phyloP scores from a whole-genome alignment of 768 basidiomycete genomes.

The Tulasnella sp. region DNA sequence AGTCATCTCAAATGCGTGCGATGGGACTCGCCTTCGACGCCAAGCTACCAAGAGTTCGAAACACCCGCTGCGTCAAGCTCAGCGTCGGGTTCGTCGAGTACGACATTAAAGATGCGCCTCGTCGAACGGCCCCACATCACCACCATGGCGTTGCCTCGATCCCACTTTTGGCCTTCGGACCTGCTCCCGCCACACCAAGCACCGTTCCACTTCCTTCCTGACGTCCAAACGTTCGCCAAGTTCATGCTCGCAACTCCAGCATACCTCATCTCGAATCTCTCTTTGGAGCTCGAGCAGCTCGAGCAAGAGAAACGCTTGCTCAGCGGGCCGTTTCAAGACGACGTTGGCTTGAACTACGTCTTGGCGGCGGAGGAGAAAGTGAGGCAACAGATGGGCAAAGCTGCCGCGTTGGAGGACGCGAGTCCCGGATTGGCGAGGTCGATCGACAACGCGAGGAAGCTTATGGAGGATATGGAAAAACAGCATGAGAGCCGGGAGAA shows the following conservation, averaged over 20 bases:
- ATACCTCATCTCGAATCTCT: conserved; percentile 76
- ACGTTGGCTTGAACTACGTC: conserved; percentile 77
- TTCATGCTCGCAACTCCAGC: conserved; percentile 96
- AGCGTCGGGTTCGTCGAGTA: not conserved
- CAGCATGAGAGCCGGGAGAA: not conserved
- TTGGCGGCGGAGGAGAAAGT: conserved; percentile 77
- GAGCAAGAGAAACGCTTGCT: conserved; percentile 65
- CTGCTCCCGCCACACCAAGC: conserved; percentile 88
- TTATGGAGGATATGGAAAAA: conserved; percentile 23
- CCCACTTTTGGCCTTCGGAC: conserved; percentile 91
- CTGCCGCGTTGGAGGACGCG: conserved; percentile 64
- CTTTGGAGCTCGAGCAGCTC: conserved; percentile 72
- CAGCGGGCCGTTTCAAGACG: conserved; percentile 59
- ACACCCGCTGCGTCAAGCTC: not conserved
- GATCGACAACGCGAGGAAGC: conserved; percentile 59
- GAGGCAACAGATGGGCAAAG: conserved; percentile 77
- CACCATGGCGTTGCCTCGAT: conserved; percentile 90
- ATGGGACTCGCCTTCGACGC: conserved; percentile 54
- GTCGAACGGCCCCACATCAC: conserved; percentile 94
- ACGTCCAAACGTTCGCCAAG: conserved; percentile 82
- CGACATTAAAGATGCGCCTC: conserved; percentile 74
- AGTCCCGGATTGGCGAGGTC: conserved; percentile 63
- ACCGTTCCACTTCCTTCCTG: conserved; percentile 94
- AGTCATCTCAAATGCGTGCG: conserved; percentile 91
- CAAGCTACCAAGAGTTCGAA: not conserved